These are phyloP conservation scores for Phlyctochytrium bullatum DNA, from an alignment of 192 early-diverging fungal species.

Conservation along the genomic window DNA sequence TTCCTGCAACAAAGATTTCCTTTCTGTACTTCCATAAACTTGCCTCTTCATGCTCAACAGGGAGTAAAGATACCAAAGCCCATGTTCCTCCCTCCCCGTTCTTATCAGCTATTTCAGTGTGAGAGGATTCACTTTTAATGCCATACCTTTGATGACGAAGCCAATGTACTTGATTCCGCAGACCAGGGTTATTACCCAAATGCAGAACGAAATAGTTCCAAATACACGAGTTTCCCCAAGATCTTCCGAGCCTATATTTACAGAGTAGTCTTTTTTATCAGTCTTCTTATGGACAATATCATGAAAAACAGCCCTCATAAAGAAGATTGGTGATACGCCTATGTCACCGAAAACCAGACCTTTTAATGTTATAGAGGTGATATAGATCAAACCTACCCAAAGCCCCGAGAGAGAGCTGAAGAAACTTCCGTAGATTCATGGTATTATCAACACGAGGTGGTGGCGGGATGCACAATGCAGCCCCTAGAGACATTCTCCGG, in stretches of 20 bases:
- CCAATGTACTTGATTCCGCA: slow-evolving; percentile 43
- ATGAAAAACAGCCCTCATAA: slow-evolving; percentile 43
- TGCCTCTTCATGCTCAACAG: slow-evolving; percentile 32
- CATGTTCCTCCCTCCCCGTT: slow-evolving; percentile 61
- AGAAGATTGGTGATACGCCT: slow-evolving; percentile 54
- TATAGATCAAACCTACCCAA: slow-evolving; percentile 26
- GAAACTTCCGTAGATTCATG: slow-evolving; percentile 32
- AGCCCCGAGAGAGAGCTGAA: slow-evolving; percentile 33
- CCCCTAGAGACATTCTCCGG: slow-evolving; percentile 44
- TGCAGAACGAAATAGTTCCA: slow-evolving; percentile 45
- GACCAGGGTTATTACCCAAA: slow-evolving; percentile 51
- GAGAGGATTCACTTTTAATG: not conserved
- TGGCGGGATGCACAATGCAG: slow-evolving; percentile 44
- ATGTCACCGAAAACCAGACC: slow-evolving; percentile 54
- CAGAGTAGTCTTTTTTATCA: not conserved
- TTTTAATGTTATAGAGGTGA: not conserved
- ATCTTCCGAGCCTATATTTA: not conserved
- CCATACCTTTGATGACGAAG: slow-evolving; percentile 38
- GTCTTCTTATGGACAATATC: not conserved
- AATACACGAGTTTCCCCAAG: slow-evolving; percentile 25
- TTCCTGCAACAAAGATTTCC: slow-evolving; percentile 28
- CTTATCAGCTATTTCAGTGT: slow-evolving; percentile 44
- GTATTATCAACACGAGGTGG: slow-evolving; percentile 36
- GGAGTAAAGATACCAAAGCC: slow-evolving; percentile 49
- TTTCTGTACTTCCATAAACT: slow-evolving; percentile 20